phyloP scores from a whole-genome alignment of 225 moss, liverwort and hornwort genomes.

The Polytrichum commune region DNA sequence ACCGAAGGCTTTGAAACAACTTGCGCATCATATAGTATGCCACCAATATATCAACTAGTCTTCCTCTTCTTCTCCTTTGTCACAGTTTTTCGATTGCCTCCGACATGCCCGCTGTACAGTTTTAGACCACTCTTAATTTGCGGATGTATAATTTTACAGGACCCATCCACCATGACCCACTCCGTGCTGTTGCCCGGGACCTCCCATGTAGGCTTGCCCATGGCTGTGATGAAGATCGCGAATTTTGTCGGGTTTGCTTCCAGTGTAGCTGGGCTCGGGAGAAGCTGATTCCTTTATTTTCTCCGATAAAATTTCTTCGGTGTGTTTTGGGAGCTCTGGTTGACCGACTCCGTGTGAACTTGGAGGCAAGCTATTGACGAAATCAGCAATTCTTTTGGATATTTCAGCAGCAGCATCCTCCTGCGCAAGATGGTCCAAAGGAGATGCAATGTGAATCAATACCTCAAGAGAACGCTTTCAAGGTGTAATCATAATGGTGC shows the following conservation, averaged over 20 bases:
- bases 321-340: neutral
- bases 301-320: constrained; percentile 12
- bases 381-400: constrained; percentile 24
- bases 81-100: too few relatives aligned
- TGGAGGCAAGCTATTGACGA: constrained; percentile 38
- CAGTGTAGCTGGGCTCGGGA: constrained; percentile 10
- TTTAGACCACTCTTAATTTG: too few relatives aligned
- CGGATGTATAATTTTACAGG: constrained; percentile 11
- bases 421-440: constrained; percentile 9
- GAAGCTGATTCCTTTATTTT: neutral
- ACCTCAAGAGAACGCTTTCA: too few relatives aligned
- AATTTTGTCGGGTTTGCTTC: constrained; percentile 2
- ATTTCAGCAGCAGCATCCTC: constrained; percentile 54
- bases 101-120: too few relatives aligned
- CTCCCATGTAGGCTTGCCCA: constrained; percentile 36
- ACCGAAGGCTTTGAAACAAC: too few relatives aligned
- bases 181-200: constrained; percentile 32
- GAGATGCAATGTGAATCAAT: too few relatives aligned
- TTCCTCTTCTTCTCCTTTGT: too few relatives aligned
- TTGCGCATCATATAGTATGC: too few relatives aligned
- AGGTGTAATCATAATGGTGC: too few relatives aligned
- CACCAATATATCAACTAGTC: too few relatives aligned
- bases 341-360: constrained; percentile 16
- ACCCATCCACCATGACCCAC: constrained; percentile 49
- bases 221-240: constrained; percentile 29